These are phyloP conservation scores for Daldinia caldariorum DNA, from an alignment of 495 filamentous ascomycete species.

Conservation along the genomic window DNA sequence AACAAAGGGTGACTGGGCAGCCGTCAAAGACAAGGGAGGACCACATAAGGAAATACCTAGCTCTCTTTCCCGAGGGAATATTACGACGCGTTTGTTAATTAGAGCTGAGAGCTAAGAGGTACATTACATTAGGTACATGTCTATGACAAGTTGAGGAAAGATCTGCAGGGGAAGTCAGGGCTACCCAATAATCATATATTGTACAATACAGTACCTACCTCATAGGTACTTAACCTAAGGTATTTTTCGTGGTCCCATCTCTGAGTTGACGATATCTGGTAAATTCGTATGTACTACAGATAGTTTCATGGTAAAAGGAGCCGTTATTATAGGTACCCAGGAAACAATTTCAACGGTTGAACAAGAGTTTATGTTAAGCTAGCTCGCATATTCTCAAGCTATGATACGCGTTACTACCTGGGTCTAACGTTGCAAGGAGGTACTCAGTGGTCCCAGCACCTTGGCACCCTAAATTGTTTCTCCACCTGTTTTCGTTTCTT, in stretches of 20 bases:
- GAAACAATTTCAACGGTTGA: too few relatives aligned
- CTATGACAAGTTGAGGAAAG: not conserved
- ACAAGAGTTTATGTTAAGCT: too few relatives aligned
- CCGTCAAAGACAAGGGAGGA: not conserved
- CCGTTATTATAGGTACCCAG: too few relatives aligned
- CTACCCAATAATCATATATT: not conserved
- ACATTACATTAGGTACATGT: not conserved
- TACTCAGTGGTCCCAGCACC: not conserved
- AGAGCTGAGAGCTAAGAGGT: not conserved
- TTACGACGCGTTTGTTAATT: not conserved
- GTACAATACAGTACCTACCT: too few relatives aligned
- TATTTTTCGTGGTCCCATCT: too few relatives aligned
- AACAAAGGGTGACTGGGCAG: not conserved
- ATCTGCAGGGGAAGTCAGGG: constrained; percentile 4
- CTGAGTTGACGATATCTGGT: too few relatives aligned
- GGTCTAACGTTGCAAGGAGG: not conserved
- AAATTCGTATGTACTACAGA: too few relatives aligned
- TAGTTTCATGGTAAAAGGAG: too few relatives aligned
- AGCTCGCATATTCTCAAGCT: too few relatives aligned
- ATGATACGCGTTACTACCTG: too few relatives aligned
- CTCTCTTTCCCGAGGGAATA: not conserved
- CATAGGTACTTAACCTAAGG: too few relatives aligned
- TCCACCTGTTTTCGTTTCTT: not conserved
- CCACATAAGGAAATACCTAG: not conserved
- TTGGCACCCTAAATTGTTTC: constrained; percentile 1